These are phyloP conservation scores for Backusella psychrophila DNA, from an alignment of 192 early-diverging fungal genomes.

Conservation along the genomic window DNA sequence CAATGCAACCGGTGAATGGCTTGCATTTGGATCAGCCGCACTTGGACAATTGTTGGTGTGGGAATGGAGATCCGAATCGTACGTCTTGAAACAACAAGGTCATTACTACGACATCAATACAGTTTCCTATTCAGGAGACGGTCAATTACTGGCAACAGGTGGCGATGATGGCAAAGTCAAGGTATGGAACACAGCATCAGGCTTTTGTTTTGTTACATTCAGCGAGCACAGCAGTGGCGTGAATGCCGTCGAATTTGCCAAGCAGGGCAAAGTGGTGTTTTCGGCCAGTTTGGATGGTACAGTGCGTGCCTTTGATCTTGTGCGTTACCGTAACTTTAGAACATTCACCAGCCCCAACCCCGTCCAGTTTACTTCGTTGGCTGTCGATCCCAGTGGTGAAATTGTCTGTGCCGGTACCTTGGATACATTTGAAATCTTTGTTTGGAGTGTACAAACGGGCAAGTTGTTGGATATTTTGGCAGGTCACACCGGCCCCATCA, in stretches of 20 bases:
- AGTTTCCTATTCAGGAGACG: conserved; percentile 86
- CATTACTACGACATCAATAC: conserved; percentile 94
- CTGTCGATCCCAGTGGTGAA: conserved; percentile 96
- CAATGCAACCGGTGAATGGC: conserved; percentile 93
- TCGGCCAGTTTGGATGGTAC: conserved; percentile 97
- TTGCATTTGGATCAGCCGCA: conserved; percentile 89
- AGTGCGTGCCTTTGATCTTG: conserved; percentile 96
- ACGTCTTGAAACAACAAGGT: conserved; percentile 98
- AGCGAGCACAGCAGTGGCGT: conserved; percentile 85
- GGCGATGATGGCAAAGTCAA: conserved; percentile 98
- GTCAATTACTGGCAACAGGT: conserved; percentile 92
- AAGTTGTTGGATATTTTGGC: conserved; percentile 90
- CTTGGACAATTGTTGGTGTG: conserved; percentile 97
- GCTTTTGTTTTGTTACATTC: conserved; percentile 99
- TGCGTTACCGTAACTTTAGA: conserved; percentile 97
- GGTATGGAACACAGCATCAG: conserved; percentile 94
- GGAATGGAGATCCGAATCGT: conserved; percentile 99
- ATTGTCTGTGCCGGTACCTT: conserved; percentile 92
- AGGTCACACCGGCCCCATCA: conserved; percentile 93
- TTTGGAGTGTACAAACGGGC: conserved; percentile 99
- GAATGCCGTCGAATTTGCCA: conserved; percentile 84
- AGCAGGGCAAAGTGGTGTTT: conserved; percentile 90
- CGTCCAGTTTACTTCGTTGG: conserved; percentile 90
- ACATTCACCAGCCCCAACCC: conserved; percentile 96
- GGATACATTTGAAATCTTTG: conserved; percentile 96